A percentile compares a stretch with the other conserved stretches of the same genome.
Evolutionary conservation across 176 grass and related monocot genomes (phyloP).

Genomic region (Aegilops speltoides): DNA sequence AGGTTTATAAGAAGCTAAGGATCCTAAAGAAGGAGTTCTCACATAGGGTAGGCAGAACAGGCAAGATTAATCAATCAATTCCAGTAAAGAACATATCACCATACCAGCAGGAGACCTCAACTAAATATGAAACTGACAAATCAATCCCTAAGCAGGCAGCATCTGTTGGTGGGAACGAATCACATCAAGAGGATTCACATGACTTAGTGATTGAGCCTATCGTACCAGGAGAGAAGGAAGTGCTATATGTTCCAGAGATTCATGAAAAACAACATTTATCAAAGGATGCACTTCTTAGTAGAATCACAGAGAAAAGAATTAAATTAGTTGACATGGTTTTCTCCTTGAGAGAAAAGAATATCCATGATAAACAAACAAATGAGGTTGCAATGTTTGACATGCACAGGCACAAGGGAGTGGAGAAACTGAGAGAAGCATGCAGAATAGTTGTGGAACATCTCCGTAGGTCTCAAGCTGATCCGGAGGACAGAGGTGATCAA

Average conservation of each 20-base stretch:
- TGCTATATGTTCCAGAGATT: constrained; percentile 28
- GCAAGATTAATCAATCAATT: constrained; percentile 22
- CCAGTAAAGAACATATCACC: constrained; percentile 15
- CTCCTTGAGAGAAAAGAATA: constrained; percentile 50
- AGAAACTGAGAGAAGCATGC: constrained; percentile 40
- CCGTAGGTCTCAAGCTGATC: constrained; percentile 20
- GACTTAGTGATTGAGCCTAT: constrained; percentile 26
- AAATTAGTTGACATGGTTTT: constrained; percentile 66
- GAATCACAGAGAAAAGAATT: constrained; percentile 41
- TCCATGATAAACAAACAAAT: constrained; percentile 56
- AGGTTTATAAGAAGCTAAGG: constrained; percentile 71
- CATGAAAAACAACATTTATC: constrained; percentile 20
- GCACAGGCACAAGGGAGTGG: constrained; percentile 46
- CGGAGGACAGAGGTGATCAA: constrained; percentile 33
- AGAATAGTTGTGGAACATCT: constrained; percentile 51
- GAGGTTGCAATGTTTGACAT: constrained; percentile 46
- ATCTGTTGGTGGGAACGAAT: constrained; percentile 25
- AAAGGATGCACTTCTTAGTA: constrained; percentile 42
- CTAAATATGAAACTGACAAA: constrained; percentile 13
- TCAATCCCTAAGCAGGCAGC: constrained; percentile 19
- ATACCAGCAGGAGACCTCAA: constrained; percentile 27
- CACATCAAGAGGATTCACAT: constrained; percentile 34
- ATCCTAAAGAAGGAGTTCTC: constrained; percentile 74
- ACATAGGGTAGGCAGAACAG: constrained; percentile 29
- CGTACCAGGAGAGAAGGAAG: constrained; percentile 24